A percentile compares a stretch with the other conserved stretches of the same genome.
Evolutionary conservation across 495 filamentous ascomycete genomes (phyloP).

Genomic region (Venustampulla echinocandica): DNA sequence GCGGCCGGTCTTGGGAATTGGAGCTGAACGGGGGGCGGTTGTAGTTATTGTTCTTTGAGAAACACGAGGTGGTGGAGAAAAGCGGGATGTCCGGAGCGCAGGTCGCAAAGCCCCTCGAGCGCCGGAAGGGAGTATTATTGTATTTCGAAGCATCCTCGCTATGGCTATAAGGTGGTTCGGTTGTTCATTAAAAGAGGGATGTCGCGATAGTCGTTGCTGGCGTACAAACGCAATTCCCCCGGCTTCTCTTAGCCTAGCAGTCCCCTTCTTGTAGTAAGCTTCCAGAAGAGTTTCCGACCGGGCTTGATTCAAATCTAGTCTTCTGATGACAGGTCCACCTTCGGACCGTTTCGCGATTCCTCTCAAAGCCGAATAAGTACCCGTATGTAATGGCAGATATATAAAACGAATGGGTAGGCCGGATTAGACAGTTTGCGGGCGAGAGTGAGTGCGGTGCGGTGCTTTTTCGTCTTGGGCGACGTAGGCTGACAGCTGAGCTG

Average conservation of each 20-base stretch:
- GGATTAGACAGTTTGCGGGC: too few relatives aligned
- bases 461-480: neutral
- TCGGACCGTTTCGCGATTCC: too few relatives aligned
- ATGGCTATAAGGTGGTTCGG: neutral
- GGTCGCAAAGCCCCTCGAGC: constrained; percentile 5
- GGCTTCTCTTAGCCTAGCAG: neutral
- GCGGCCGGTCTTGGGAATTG: constrained; percentile 1
- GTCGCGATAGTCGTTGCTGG: neutral
- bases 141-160: constrained; percentile 17
- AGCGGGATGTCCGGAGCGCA: neutral
- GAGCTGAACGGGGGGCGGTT: neutral
- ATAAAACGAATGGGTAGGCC: too few relatives aligned
- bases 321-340: too few relatives aligned
- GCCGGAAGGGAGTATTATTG: constrained; percentile 4
- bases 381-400: too few relatives aligned
- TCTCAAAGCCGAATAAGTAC: too few relatives aligned
- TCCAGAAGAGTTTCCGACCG: too few relatives aligned
- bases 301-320: too few relatives aligned
- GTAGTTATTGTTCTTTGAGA: constrained; percentile 10
- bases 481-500: constrained; percentile 1
- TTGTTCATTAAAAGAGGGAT: neutral
- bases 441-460: neutral
- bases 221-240: constrained; percentile 2
- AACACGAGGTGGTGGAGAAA: constrained; percentile 2
- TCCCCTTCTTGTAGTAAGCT: too few relatives aligned